Percentiles rank a stretch among this genome's conserved stretches.
Conservation (phyloP, 768 basidiomycete genomes). For the Mycena kentingensis region DNA sequence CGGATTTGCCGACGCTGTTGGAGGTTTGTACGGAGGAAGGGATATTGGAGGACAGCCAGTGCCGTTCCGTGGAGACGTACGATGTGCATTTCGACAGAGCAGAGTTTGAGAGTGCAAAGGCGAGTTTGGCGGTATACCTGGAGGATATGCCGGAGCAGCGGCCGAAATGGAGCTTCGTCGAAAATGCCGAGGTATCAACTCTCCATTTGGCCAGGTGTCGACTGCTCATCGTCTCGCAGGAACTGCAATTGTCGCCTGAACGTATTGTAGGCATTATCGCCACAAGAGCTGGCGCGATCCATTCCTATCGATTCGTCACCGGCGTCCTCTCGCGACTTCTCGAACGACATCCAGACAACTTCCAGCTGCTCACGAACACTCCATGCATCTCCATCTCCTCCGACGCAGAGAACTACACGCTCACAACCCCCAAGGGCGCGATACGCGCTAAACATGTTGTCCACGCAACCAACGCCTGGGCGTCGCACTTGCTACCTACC, state of each 20-base stretch:
- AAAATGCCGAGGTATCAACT: constrained; percentile 17
- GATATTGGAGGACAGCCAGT: no score
- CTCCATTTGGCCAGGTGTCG: no score
- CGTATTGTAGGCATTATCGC: constrained; percentile 53
- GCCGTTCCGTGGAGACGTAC: no score
- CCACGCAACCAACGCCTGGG: constrained; percentile 85
- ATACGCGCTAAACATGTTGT: constrained; percentile 64
- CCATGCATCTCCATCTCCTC: constrained; percentile 58
- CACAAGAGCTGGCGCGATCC: no score
- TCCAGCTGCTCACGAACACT: constrained; percentile 59
- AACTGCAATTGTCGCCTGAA: constrained; percentile 45
- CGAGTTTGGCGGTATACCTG: constrained; percentile 45
- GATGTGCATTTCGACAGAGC: no score
- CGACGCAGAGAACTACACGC: constrained; percentile 45
- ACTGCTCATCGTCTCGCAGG: no score
- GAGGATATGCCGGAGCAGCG: constrained; percentile 56
- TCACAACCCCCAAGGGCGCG: constrained; percentile 62
- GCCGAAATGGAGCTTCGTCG: constrained; percentile 33
- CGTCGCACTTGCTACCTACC: constrained; percentile 64
- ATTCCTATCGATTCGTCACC: no score
- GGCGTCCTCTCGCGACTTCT: no score
- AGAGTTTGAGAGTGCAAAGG: constrained; percentile 45
- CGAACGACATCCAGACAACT: no score
- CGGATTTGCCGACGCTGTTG: no score
- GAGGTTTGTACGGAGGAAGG: no score